Percentiles rank a stretch among this genome's conserved stretches.
These are phyloP conservation scores for Scalesia atractyloides DNA, from an alignment of 129 eudicot species.

Conservation along the genomic window DNA sequence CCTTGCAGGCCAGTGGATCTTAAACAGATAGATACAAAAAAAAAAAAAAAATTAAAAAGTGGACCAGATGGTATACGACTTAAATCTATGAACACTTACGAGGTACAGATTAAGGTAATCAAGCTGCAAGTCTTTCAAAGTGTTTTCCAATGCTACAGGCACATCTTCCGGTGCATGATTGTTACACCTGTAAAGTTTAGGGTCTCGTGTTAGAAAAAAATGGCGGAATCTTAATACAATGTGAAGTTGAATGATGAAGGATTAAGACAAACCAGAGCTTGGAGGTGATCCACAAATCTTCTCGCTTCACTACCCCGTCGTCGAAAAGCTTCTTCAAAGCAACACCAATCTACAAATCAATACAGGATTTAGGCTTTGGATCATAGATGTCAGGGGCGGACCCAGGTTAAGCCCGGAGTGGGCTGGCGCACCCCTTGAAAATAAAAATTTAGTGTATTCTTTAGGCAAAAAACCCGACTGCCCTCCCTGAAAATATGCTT, in stretches of 20 bases:
- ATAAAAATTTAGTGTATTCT: no score
- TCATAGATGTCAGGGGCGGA: no score
- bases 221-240: neutral
- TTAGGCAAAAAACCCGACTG: no score
- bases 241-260: neutral
- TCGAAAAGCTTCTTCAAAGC: conserved; percentile 65
- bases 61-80: neutral
- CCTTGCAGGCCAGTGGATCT: conserved; percentile 84
- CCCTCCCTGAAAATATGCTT: no score
- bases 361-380: conserved; percentile 5
- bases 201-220: neutral
- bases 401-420: no score
- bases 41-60: neutral
- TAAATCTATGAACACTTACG: conserved; percentile 46
- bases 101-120: conserved; percentile 75
- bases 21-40: conserved; percentile 8
- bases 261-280: conserved; percentile 61
- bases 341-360: conserved; percentile 56
- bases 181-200: conserved; percentile 58
- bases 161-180: conserved; percentile 83
- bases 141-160: conserved; percentile 60
- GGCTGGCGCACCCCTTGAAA: no score
- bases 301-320: conserved; percentile 65
- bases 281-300: conserved; percentile 73
- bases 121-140: conserved; percentile 71